Evolutionary conservation across 495 filamentous ascomycete species (phyloP).

Genomic region (Durotheca rogersii): DNA sequence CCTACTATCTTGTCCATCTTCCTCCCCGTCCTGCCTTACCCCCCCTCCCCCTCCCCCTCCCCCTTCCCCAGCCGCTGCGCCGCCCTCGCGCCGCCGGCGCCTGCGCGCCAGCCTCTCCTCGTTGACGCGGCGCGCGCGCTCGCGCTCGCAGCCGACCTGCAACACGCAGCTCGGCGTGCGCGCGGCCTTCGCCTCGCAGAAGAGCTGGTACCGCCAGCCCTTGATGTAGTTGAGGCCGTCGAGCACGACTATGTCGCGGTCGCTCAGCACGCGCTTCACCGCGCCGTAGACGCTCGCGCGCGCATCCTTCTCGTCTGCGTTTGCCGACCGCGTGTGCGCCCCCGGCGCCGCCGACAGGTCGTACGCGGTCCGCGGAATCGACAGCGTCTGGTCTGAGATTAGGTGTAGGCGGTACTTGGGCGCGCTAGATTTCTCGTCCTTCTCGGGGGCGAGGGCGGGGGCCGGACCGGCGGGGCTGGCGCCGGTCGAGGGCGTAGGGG

Average conservation of each 20-base stretch:
- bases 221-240: constrained; percentile 98
- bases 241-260: constrained; percentile 81
- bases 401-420: constrained; percentile 61
- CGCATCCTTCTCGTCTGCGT: constrained; percentile 81
- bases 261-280: constrained; percentile 76
- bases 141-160: constrained; percentile 77
- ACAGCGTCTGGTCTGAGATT: constrained; percentile 67
- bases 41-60: constrained; percentile 7
- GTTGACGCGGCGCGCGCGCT: constrained; percentile 65
- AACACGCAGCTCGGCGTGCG: constrained; percentile 81
- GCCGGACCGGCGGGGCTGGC: too few relatives aligned
- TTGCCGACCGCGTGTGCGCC: constrained; percentile 53
- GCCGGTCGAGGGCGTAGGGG: constrained; percentile 31
- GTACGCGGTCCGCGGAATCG: constrained; percentile 63
- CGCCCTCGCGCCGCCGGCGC: constrained; percentile 16
- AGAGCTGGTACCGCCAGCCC: constrained; percentile 93
- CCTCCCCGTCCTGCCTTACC: constrained; percentile 7
- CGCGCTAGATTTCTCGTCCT: constrained; percentile 9
- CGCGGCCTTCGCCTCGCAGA: constrained; percentile 88
- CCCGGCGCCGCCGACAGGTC: constrained; percentile 52
- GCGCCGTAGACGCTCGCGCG: constrained; percentile 83
- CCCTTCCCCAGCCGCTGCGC: not conserved
- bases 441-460: too few relatives aligned
- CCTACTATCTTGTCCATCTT: constrained; percentile 7
- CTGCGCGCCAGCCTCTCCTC: constrained; percentile 47